A percentile compares a stretch with the other conserved stretches of the same genome.
phyloP scores from a whole-genome alignment of 495 filamentous ascomycete species.

The Penicillium soppii region DNA sequence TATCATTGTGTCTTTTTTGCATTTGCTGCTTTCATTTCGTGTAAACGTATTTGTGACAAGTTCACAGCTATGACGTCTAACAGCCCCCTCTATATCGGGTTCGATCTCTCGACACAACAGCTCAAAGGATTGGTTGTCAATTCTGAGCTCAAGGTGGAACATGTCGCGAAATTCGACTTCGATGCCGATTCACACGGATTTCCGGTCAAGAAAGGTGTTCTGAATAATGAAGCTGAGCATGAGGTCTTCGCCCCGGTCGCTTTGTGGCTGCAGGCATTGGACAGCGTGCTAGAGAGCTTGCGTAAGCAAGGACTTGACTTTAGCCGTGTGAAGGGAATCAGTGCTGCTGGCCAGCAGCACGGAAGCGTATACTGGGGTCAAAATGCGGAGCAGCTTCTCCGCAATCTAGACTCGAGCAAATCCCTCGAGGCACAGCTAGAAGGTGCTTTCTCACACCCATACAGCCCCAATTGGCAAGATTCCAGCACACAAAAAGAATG shows the following conservation, averaged over 20 bases:
- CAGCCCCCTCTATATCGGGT: constrained; percentile 79
- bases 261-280: constrained; percentile 90
- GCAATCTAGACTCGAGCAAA: constrained; percentile 56
- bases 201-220: constrained; percentile 83
- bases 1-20: neutral
- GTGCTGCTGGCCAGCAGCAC: constrained; percentile 93
- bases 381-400: constrained; percentile 66
- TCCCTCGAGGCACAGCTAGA: constrained; percentile 68
- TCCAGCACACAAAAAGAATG: constrained; percentile 90
- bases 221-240: constrained; percentile 72
- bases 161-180: constrained; percentile 61
- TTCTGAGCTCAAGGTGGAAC: constrained; percentile 55
- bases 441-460: constrained; percentile 78
- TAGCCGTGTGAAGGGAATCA: constrained; percentile 73
- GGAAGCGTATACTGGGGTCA: constrained; percentile 89
- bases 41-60: neutral
- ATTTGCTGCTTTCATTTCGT: neutral
- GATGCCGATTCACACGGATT: constrained; percentile 70
- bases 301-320: constrained; percentile 74
- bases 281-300: constrained; percentile 75
- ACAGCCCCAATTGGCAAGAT: constrained; percentile 97
- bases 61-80: constrained; percentile 31
- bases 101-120: constrained; percentile 96
- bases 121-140: constrained; percentile 87
- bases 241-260: constrained; percentile 92